Evolutionary conservation across 2,329 filamentous ascomycete genomes (phyloP).

Genomic region (Exserohilum rostratum): DNA sequence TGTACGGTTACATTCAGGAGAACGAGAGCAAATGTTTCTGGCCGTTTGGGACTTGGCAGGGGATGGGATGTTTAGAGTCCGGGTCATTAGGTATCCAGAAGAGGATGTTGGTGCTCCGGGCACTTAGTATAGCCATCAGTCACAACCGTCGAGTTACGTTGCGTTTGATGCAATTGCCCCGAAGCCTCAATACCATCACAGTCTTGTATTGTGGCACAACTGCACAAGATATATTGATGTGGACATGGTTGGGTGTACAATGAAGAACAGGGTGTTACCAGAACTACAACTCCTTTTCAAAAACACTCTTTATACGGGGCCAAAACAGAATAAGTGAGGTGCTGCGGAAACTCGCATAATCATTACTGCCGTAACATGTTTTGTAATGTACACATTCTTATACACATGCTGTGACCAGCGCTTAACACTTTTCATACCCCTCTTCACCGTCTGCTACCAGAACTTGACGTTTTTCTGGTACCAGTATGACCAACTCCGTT

Average conservation of each 20-base stretch:
- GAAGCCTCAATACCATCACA: too few species aligned
- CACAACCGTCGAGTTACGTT: too few species aligned
- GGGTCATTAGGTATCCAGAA: slow-evolving; percentile 15
- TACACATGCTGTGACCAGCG: slow-evolving; percentile 29
- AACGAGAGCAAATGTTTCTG: too few species aligned
- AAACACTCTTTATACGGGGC: neutral
- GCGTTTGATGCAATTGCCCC: too few species aligned
- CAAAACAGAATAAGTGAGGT: neutral
- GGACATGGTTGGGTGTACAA: too few species aligned
- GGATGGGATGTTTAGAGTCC: neutral
- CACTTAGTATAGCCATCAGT: too few species aligned
- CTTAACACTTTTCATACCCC: neutral
- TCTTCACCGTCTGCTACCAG: slow-evolving; percentile 27
- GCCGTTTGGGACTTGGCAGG: neutral
- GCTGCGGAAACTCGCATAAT: neutral
- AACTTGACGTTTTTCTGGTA: slow-evolving; percentile 45
- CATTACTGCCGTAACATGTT: neutral
- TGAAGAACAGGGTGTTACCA: too few species aligned
- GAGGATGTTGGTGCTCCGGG: neutral
- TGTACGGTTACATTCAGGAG: too few species aligned
- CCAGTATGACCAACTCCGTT: slow-evolving; percentile 46
- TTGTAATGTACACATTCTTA: slow-evolving; percentile 16
- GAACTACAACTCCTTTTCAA: too few species aligned
- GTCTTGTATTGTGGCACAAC: too few species aligned
- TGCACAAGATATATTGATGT: too few species aligned